Evolutionary conservation across 768 basidiomycete genomes (phyloP).

Genomic region (Boletus insuetus): DNA sequence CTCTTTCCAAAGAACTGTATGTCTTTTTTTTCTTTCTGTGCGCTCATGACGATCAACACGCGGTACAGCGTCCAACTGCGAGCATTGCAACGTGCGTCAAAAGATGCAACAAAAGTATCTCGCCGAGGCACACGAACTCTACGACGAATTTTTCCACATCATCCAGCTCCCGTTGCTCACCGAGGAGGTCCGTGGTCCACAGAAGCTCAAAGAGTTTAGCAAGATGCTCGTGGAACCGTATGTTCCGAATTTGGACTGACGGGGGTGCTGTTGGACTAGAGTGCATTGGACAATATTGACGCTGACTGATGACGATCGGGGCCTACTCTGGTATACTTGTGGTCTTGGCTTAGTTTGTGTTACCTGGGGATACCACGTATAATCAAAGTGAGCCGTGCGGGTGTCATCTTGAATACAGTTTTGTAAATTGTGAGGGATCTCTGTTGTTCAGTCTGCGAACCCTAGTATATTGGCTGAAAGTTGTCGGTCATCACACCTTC

Average conservation of each 20-base stretch:
- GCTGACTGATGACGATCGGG: neutral
- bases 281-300: neutral
- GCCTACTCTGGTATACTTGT: too few species aligned
- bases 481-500: too few species aligned
- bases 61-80: conserved; percentile 79
- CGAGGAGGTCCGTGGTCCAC: conserved; percentile 94
- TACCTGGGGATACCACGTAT: conserved; percentile 13
- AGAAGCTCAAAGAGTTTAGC: conserved; percentile 91
- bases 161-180: conserved; percentile 89
- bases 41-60: neutral
- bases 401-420: too few species aligned
- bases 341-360: conserved; percentile 7
- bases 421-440: too few species aligned
- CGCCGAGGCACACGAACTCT: conserved; percentile 92
- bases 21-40: conserved; percentile 22
- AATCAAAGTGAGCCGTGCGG: neutral
- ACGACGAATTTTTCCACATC: conserved; percentile 98
- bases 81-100: conserved; percentile 91
- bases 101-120: conserved; percentile 99
- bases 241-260: conserved; percentile 40
- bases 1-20: conserved; percentile 88
- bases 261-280: too few species aligned
- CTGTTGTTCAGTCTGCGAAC: too few species aligned
- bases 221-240: conserved; percentile 88
- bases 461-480: too few species aligned